These are phyloP conservation scores for Candida montana DNA, from an alignment of 805 yeast genomes.

Conservation along the genomic window DNA sequence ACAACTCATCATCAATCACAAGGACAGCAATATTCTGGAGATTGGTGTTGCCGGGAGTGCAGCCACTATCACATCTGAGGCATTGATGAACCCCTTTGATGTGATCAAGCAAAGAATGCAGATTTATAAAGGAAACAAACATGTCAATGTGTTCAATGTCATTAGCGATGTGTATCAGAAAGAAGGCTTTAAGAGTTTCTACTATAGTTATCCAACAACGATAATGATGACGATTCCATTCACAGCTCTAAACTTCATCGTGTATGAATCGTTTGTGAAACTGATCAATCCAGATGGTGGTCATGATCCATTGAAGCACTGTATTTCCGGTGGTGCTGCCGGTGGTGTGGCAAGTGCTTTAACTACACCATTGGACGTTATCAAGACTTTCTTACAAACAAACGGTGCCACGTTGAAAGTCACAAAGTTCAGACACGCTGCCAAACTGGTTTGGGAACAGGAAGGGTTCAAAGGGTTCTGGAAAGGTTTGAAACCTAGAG, in stretches of 20 bases:
- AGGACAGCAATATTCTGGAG: slow-evolving; percentile 62
- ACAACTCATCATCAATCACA: slow-evolving; percentile 29
- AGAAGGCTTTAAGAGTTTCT: slow-evolving; percentile 77
- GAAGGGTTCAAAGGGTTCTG: slow-evolving; percentile 64
- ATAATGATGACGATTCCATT: slow-evolving; percentile 88
- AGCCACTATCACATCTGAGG: slow-evolving; percentile 87
- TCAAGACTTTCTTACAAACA: slow-evolving; percentile 88
- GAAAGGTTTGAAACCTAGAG: slow-evolving; percentile 85
- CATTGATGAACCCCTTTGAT: slow-evolving; percentile 96
- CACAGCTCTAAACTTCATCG: slow-evolving; percentile 89
- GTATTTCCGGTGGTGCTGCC: slow-evolving; percentile 87
- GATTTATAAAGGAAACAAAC: slow-evolving; percentile 22
- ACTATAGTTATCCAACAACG: slow-evolving; percentile 93
- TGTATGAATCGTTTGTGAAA: slow-evolving; percentile 76
- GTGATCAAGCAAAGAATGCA: slow-evolving; percentile 96
- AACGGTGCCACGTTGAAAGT: slow-evolving; percentile 46
- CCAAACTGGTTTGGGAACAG: slow-evolving; percentile 51
- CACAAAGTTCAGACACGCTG: slow-evolving; percentile 66
- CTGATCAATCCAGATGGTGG: slow-evolving; percentile 67
- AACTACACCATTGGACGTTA: slow-evolving; percentile 91
- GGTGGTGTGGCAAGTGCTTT: slow-evolving; percentile 94
- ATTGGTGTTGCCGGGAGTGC: slow-evolving; percentile 89
- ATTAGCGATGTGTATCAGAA: slow-evolving; percentile 19
- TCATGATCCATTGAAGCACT: slow-evolving; percentile 90
- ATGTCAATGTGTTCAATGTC: slow-evolving; percentile 6